Conservation (phyloP, 176 grass and related monocot genomes). For the Zea luxurians region DNA sequence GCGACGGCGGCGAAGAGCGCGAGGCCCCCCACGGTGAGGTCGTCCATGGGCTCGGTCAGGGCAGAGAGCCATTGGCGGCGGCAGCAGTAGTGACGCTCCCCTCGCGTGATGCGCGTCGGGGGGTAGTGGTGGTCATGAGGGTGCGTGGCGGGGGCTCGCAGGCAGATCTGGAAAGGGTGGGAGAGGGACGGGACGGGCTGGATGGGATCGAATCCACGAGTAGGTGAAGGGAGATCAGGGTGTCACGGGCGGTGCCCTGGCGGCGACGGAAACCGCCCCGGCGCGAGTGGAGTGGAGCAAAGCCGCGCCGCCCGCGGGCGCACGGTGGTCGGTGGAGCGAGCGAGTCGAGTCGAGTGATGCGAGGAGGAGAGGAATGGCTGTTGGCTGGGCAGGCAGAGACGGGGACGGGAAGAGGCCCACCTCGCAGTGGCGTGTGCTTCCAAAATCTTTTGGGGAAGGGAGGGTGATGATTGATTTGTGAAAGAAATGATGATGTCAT, state of each 20-base stretch:
- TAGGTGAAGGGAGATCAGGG: slow-evolving; percentile 33
- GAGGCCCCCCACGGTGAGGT: slow-evolving; percentile 4
- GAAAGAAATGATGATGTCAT: too few relatives aligned
- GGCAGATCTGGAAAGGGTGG: not conserved
- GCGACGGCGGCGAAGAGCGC: slow-evolving; percentile 18
- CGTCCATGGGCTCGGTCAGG: slow-evolving; percentile 11
- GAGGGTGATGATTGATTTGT: too few relatives aligned
- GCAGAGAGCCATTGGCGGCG: slow-evolving; percentile 10
- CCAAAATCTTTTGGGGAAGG: too few relatives aligned
- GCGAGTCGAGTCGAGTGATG: too few relatives aligned
- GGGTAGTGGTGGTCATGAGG: slow-evolving; percentile 25
- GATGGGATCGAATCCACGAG: slow-evolving; percentile 40
- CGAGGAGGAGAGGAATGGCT: too few relatives aligned
- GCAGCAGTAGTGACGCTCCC: not conserved
- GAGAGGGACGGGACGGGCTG: not conserved
- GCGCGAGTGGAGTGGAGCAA: not conserved
- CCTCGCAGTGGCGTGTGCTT: too few relatives aligned
- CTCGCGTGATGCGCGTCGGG: slow-evolving; percentile 1
- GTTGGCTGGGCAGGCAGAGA: too few relatives aligned
- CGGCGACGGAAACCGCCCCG: not conserved
- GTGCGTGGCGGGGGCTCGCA: not conserved
- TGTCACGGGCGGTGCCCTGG: slow-evolving; percentile 43
- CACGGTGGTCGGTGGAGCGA: not conserved
- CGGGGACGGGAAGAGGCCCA: too few relatives aligned
- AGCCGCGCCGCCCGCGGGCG: not conserved